A percentile compares a stretch with the other conserved stretches of the same genome.
These are phyloP conservation scores for Coemansia sp. DNA, from an alignment of 371 early-diverging fungal genomes.

Conservation along the genomic window DNA sequence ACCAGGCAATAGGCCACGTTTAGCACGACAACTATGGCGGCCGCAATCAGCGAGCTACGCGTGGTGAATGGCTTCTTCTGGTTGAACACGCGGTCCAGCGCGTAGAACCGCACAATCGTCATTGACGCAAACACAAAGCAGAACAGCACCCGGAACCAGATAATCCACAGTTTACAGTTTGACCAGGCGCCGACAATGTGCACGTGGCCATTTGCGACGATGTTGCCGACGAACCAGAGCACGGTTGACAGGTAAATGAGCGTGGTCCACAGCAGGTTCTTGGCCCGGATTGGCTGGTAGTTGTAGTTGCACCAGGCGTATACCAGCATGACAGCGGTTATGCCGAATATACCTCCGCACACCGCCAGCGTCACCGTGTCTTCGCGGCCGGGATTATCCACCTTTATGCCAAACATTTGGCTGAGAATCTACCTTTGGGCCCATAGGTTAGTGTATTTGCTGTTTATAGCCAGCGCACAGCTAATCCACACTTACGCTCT, in stretches of 20 bases:
- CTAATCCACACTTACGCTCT: not conserved
- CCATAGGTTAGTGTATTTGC: not conserved
- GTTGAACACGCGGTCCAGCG: constrained; percentile 29
- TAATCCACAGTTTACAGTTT: constrained; percentile 21
- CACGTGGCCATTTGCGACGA: constrained; percentile 27
- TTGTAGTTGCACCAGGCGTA: constrained; percentile 25
- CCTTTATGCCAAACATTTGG: constrained; percentile 2
- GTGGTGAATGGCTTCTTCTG: constrained; percentile 22
- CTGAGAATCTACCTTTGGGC: constrained; percentile 4
- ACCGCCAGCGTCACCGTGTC: constrained; percentile 18
- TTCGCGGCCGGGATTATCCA: constrained; percentile 10
- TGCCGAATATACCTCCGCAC: constrained; percentile 10
- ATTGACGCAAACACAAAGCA: constrained; percentile 15
- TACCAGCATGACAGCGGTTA: constrained; percentile 17
- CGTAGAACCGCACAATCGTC: constrained; percentile 23
- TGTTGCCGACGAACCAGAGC: constrained; percentile 20
- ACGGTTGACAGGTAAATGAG: constrained; percentile 18
- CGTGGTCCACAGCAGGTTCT: constrained; percentile 20
- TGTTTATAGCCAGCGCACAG: not conserved
- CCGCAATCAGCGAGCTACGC: constrained; percentile 6
- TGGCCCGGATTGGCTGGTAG: constrained; percentile 36
- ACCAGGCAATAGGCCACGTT: constrained; percentile 8
- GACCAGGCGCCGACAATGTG: constrained; percentile 14
- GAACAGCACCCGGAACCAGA: constrained; percentile 38
- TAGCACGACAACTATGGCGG: constrained; percentile 7